Conservation (phyloP, 2,329 filamentous ascomycete species). For the Xylariaceae sp. region DNA sequence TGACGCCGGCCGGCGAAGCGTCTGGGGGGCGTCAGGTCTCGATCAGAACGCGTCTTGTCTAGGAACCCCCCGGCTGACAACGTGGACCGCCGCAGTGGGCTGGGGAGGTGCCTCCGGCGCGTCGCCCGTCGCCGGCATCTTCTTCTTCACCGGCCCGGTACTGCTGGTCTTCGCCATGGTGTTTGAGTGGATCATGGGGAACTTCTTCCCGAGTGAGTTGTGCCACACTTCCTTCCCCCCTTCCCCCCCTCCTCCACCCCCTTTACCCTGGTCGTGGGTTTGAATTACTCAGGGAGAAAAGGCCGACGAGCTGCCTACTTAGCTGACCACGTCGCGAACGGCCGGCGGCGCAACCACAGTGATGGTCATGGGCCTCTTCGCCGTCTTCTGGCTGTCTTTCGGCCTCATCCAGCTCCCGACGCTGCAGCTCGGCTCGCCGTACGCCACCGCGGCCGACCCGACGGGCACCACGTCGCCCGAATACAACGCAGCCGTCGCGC, state of each 20-base stretch:
- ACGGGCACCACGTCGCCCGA: conserved; percentile 34
- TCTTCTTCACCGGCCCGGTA: conserved; percentile 36
- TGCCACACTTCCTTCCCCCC: no score
- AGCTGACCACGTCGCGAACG: no score
- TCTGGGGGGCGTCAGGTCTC: no score
- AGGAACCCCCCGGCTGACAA: no score
- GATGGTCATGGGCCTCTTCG: conserved; percentile 45
- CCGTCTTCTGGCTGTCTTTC: conserved; percentile 43
- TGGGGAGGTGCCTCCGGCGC: conserved; percentile 28
- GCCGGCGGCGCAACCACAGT: no score
- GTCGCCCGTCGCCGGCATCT: conserved; percentile 28
- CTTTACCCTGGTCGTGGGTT: no score
- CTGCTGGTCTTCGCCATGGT: conserved; percentile 41
- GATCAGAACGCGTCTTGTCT: no score
- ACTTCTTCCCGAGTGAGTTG: conserved; percentile 43
- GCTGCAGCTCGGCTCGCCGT: conserved; percentile 36
- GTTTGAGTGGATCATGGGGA: conserved; percentile 45
- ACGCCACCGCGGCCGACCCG: conserved; percentile 34
- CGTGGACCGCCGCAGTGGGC: no score
- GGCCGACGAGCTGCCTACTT: no score
- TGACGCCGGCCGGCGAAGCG: no score
- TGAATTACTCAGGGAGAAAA: no score
- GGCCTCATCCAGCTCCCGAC: conserved; percentile 43
- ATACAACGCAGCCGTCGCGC: conserved; percentile 40
- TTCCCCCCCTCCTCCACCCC: no score